Evolutionary conservation across 2,329 filamentous ascomycete species (phyloP), one percentile per base, ranked within the genome.

Genomic region (Penicillium sp.): DNA sequence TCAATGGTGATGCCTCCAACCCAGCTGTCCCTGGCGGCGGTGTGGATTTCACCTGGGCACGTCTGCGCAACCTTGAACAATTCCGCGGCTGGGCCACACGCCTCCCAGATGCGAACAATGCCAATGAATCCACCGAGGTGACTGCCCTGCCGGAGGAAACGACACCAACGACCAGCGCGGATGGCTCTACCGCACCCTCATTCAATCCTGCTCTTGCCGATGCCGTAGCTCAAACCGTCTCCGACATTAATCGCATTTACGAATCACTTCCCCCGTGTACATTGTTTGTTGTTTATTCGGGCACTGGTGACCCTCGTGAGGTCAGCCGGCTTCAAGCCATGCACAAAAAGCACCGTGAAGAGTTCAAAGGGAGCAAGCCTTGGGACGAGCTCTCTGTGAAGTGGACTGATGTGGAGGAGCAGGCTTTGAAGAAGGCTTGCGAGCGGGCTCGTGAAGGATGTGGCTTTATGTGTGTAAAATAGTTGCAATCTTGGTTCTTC

Each of bases 331-430:
- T 87, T 63, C 84, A 87, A 65, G 75, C 74, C 1, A 76, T 86
- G 75, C 82, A 86, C 55, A 78, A 80, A 63, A 75, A 76, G 54
- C 84, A 83, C 68, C 81, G 81, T 54, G 76, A 80, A 52, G 85
- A 87, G 65, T 87, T 82, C 65, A 75, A 78, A 55, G 78, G 80
- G 21, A 83, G 82, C 71, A 87, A 86, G 55, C 75, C 75, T 24
- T 88, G 85, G 85, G 82, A 87, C 68, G 76, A 87, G 57, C 66
- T 88, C 60, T 83, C 75, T 50, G 82, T 87, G 37, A 81, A 85
- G 65, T 88, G 86, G 86, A 87, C 85, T 21, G 85, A 88, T 72
- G 77, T 75, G 3, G 86, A 88, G 67, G 82, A 86, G 62, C 84
- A 87, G 70, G 81, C 79, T 44, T 68, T 88, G 52, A 81, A 81